Conservation (phyloP, 1,139 yeast species). For the Torulaspora pretoriensis region DNA sequence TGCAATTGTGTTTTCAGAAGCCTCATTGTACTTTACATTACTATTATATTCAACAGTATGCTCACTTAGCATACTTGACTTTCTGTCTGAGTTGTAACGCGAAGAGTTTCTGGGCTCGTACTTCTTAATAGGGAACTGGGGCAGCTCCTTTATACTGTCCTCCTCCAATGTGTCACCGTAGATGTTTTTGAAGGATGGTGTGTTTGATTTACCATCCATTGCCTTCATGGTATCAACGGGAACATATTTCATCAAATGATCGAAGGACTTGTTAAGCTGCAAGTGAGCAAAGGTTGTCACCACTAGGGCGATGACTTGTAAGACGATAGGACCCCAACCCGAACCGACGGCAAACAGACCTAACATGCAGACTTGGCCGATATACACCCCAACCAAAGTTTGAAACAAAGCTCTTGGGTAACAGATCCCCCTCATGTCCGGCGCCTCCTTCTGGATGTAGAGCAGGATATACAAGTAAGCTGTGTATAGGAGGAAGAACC, state of each 20-base stretch:
- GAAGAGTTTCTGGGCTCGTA: constrained; percentile 23
- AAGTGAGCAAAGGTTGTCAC: constrained; percentile 65
- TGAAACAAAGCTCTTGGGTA: constrained; percentile 88
- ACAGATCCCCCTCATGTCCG: constrained; percentile 78
- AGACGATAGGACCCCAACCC: constrained; percentile 89
- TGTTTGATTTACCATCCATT: constrained; percentile 62
- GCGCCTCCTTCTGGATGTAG: constrained; percentile 60
- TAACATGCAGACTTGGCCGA: constrained; percentile 79
- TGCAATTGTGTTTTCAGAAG: constrained; percentile 22
- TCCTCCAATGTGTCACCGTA: constrained; percentile 12
- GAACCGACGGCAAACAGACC: constrained; percentile 87
- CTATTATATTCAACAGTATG: constrained; percentile 25
- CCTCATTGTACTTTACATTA: constrained; percentile 9
- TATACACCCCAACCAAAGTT: constrained; percentile 79
- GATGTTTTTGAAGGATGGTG: constrained; percentile 46
- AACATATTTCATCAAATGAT: constrained; percentile 51
- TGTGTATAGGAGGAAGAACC: constrained; percentile 67
- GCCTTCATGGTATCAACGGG: constrained; percentile 65
- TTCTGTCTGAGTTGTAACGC: constrained; percentile 18
- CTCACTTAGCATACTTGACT: constrained; percentile 25
- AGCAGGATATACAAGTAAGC: constrained; percentile 78
- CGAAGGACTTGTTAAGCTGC: constrained; percentile 59
- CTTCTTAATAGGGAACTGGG: constrained; percentile 30
- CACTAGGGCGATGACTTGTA: constrained; percentile 62
- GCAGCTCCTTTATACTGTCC: constrained; percentile 28